phyloP scores from a whole-genome alignment of 2,329 filamentous ascomycete genomes.

The Xylariomycetidae sp. region DNA sequence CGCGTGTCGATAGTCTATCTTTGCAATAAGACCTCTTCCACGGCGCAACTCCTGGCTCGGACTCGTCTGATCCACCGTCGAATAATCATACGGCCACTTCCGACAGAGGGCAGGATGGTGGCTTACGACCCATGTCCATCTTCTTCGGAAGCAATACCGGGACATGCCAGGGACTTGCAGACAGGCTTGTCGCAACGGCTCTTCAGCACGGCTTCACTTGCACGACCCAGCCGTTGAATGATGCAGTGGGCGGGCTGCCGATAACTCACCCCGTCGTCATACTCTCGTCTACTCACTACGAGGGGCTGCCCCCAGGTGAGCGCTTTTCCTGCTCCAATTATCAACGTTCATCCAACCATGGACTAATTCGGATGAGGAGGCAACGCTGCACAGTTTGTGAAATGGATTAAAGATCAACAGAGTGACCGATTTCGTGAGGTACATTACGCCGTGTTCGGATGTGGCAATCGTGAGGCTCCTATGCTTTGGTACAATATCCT shows the following conservation, averaged over 20 bases:
- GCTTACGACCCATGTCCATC: not conserved
- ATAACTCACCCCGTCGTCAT: not conserved
- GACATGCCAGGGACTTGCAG: not conserved
- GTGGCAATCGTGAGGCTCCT: no score
- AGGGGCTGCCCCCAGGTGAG: not conserved
- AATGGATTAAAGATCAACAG: not conserved
- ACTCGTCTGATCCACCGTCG: no score
- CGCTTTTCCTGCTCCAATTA: not conserved
- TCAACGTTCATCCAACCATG: no score
- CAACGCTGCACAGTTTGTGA: not conserved
- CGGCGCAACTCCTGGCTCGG: no score
- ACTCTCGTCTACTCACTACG: conserved; percentile 1
- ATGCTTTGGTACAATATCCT: no score
- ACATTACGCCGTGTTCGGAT: conserved; percentile 1
- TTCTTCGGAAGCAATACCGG: conserved; percentile 1
- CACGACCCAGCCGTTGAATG: no score
- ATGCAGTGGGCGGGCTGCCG: not conserved
- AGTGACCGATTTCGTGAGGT: not conserved
- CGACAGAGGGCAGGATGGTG: no score
- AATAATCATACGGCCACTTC: no score
- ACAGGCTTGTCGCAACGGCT: not conserved
- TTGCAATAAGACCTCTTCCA: no score
- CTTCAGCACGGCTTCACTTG: no score
- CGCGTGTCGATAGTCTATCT: no score
- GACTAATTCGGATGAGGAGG: not conserved